Evolutionary conservation across 2,329 filamentous ascomycete genomes (phyloP).

Genomic region (Penicillium sp.): DNA sequence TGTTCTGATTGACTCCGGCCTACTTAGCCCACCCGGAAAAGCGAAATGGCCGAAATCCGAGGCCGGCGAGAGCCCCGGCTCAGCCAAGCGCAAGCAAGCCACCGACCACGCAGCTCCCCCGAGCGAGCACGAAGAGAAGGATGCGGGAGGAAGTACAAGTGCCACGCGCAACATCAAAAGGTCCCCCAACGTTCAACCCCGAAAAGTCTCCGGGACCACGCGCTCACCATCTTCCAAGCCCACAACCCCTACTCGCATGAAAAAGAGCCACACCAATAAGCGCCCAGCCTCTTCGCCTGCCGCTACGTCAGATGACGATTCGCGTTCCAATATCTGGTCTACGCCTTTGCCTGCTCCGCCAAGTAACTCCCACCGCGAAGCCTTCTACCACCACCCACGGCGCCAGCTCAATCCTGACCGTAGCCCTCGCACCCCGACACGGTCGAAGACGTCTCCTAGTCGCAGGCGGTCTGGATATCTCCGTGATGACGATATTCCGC

Average conservation of each 20-base stretch:
- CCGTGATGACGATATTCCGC: slow-evolving; percentile 31
- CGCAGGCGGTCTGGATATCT: slow-evolving; percentile 7
- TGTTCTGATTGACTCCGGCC: slow-evolving; percentile 12
- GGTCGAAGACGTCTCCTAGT: slow-evolving; percentile 14
- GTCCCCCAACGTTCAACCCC: slow-evolving; percentile 16
- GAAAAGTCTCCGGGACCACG: slow-evolving; percentile 12
- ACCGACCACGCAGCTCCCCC: slow-evolving; percentile 3
- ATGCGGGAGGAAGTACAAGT: neutral
- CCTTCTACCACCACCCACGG: slow-evolving; percentile 20
- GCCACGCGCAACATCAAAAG: slow-evolving; percentile 10
- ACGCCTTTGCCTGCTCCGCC: slow-evolving; percentile 10
- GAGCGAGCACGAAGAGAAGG: slow-evolving; percentile 4
- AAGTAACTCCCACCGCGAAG: slow-evolving; percentile 5
- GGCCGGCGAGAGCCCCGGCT: slow-evolving; percentile 28
- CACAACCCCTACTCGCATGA: slow-evolving; percentile 19
- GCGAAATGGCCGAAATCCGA: slow-evolving; percentile 27
- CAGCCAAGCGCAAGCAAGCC: slow-evolving; percentile 25
- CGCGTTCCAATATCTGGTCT: slow-evolving; percentile 5
- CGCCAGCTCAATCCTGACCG: slow-evolving; percentile 18
- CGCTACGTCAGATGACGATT: neutral
- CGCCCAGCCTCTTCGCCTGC: slow-evolving; percentile 7
- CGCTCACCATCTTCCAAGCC: slow-evolving; percentile 19
- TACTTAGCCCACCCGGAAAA: slow-evolving; percentile 20
- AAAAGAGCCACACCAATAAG: slow-evolving; percentile 17
- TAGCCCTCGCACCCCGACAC: slow-evolving; percentile 13